Base-by-base conservation (phyloP, 1,139 yeast genomes). In the Sporopachydermia cereana region DNA sequence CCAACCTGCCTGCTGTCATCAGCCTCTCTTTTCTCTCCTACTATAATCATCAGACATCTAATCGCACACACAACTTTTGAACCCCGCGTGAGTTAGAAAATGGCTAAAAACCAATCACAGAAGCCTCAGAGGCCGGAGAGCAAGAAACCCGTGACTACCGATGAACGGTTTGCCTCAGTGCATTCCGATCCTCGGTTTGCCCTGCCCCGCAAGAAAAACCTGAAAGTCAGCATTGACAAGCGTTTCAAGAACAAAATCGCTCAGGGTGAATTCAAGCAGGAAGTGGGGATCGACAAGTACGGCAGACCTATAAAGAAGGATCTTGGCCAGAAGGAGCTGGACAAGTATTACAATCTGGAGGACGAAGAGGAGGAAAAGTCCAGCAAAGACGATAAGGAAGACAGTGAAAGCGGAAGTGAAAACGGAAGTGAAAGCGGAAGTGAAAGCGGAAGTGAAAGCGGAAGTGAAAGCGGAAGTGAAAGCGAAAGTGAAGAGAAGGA, bases 101-200 rank as follows among this genome's bases (percentile, higher is more conserved):
- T n/a, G n/a, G n/a, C n/a, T n/a, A n/a, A n/a, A n/a, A n/a, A n/a
- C n/a, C 46, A 53, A 51, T 42, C 54, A 48, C 45, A 51, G 46
- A 30, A 41, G 36, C n/a, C 49, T 44, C 43, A 46, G 44, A 42
- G 43, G 29, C 36, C 39, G 14, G 45, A 45, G 36, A 53, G 48
- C n/a, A 43, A 4, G 44, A 47, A 48, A 44, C 68, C 74, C 1
- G 68, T 75, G 16, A 74, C 79, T 2, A 57, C 62, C 2, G 96
- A 88, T 63, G 73, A 79, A 17, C 76, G 98, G 59, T 91, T 91
- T 63, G 67, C 83, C 20, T 69, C 80, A 3, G 84, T 89, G 3
- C 88, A 83, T 55, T 77, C 74, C 53, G 98, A 93, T 62, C 97
- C 98, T 2, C 72, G 96, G 52, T 91, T 91, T 66, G 80, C 76